A percentile compares a stretch with the other conserved stretches of the same genome.
Evolutionary conservation across 2,329 filamentous ascomycete genomes (phyloP).

Genomic region (Diaporthe citriasiana): DNA sequence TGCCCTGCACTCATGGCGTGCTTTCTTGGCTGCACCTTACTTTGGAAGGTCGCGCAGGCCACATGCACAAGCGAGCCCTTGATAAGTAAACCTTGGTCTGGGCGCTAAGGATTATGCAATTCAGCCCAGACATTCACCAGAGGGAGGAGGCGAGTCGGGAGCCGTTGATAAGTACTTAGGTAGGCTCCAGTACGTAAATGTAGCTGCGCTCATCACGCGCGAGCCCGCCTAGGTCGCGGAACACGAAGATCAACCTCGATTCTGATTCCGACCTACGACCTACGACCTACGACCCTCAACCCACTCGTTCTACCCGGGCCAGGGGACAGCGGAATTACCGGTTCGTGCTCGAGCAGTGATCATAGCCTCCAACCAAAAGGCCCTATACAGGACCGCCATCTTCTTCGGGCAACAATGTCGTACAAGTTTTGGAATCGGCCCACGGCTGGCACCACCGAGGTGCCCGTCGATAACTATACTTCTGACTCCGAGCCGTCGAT

Average conservation of each 20-base stretch:
- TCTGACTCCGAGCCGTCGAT: conserved; percentile 48
- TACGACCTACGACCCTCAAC: not conserved
- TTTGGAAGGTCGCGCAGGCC: conserved; percentile 17
- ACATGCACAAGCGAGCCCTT: conserved; percentile 20
- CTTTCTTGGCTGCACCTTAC: conserved; percentile 32
- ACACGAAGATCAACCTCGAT: not conserved
- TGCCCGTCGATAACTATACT: conserved; percentile 1
- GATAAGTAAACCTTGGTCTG: conserved; percentile 12
- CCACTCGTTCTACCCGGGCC: not conserved
- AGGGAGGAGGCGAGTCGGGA: conserved; percentile 1
- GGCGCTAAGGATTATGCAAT: conserved; percentile 34
- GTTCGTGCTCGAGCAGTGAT: not conserved
- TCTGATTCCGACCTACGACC: not conserved
- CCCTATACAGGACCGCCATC: not conserved
- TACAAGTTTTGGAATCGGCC: conserved; percentile 46
- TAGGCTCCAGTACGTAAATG: not conserved
- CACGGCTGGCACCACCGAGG: conserved; percentile 12
- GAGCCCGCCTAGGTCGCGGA: not conserved
- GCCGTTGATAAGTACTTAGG: conserved; percentile 18
- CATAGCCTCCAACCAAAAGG: not conserved
- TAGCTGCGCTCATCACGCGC: not conserved
- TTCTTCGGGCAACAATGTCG: conserved; percentile 40
- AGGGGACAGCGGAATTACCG: not conserved
- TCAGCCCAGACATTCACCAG: conserved; percentile 18
- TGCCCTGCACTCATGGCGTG: conserved; percentile 26